Evolutionary conservation across 352 stramenopile species (phyloP), one percentile per base, ranked within the genome.

Genomic region (Globisporangium okanoganense): DNA sequence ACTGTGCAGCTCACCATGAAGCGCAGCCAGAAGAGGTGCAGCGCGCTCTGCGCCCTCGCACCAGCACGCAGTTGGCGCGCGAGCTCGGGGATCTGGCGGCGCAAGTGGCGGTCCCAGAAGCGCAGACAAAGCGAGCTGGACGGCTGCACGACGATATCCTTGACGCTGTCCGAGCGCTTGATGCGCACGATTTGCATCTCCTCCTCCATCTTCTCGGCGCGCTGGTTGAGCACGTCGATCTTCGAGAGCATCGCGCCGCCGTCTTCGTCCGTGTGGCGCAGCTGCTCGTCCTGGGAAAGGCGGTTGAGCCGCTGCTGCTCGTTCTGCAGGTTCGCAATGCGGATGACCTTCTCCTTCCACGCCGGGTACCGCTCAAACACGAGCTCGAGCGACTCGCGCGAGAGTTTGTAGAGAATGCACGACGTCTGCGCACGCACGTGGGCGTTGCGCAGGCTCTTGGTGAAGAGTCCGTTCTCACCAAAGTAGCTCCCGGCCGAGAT

Each of bases 361-460:
- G 67, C 55, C 1, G 76, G 73, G 40, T 73, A 79, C 24, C 73
- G 45, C 14, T 80, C 73, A 31, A 85, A 85, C 2, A 85, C 71
- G 31, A 71, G 56, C 27, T 82, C 72, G 13, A 82, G 62, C n/a
- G 74, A 79, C 13, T 64, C 56, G 0, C 75, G 70, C 2, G 75
- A 83, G 1, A 83, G 51, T 8, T 56, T 56, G 59, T 79, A 83
- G 1, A 83, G 58, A n/a, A 77, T 78, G n/a, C 72, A 83, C 18
- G 74, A 83, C 0, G 75, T 83, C 8, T 47, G 64, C 13, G 70
- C 68, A 22, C 64, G 56, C 14, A 78, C 60, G n/a, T 65, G 74
- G 6, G 72, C 72, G 49, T 76, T 83, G 0, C 75, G 67, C 8
- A 58, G 58, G 9, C 36, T 59, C 27, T 75, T 67, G 2, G 65